Conservation (phyloP, 345 rosid genomes). For the Hypericum androsaemum region DNA sequence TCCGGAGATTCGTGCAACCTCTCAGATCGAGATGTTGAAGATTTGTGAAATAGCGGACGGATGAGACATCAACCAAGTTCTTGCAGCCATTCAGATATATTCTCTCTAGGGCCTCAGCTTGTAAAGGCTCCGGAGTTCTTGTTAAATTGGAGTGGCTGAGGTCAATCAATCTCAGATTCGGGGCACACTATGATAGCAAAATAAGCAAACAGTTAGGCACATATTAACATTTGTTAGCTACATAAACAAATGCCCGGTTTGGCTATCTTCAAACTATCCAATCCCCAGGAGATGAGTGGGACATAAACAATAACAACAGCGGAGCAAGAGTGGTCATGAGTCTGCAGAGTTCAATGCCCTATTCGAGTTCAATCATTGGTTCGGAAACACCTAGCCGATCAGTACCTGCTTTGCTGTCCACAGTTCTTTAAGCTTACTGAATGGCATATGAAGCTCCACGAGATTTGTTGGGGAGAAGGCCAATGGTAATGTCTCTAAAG, state of each 20-base stretch:
- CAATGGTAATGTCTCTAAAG: slow-evolving; percentile 3
- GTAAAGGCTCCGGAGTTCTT: background rate
- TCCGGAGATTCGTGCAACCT: background rate
- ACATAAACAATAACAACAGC: too few relatives aligned
- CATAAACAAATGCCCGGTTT: too few relatives aligned
- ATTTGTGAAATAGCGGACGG: background rate
- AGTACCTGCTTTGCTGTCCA: slow-evolving; percentile 5
- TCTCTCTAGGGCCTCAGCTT: background rate
- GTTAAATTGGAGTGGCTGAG: background rate
- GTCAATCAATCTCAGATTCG: background rate
- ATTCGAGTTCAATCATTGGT: too few relatives aligned
- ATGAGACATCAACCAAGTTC: slow-evolving; percentile 1
- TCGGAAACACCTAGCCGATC: too few relatives aligned
- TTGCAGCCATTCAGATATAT: background rate
- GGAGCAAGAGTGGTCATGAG: too few relatives aligned
- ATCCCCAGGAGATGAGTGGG: too few relatives aligned
- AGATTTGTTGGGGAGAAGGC: background rate
- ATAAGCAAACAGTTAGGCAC: background rate
- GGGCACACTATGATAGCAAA: background rate
- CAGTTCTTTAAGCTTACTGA: background rate
- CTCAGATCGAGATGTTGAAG: background rate
- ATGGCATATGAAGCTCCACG: slow-evolving; percentile 1
- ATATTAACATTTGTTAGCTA: background rate
- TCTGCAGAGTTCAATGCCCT: too few relatives aligned
- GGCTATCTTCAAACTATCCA: too few relatives aligned